Percentiles rank a stretch among this genome's conserved stretches.
phyloP scores from a whole-genome alignment of 2,329 filamentous ascomycete genomes.

The Monosporascus sp. region DNA sequence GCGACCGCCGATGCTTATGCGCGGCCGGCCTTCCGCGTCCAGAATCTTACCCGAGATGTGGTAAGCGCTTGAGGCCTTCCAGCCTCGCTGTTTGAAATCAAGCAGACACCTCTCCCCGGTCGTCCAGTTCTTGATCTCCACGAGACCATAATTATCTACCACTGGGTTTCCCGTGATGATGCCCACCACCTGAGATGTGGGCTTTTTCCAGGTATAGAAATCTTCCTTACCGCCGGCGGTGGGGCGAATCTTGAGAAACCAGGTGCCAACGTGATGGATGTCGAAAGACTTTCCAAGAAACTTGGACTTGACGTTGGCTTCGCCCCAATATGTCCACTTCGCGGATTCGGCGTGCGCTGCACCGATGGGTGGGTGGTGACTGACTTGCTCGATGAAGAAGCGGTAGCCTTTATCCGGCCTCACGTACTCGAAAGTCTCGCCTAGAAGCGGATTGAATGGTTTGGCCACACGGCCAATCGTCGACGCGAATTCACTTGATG shows the following conservation, averaged over 20 bases:
- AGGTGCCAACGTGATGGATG: constrained; percentile 91
- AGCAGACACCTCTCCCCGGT: constrained; percentile 86
- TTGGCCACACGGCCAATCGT: constrained; percentile 96
- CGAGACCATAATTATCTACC: constrained; percentile 95
- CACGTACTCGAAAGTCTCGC: constrained; percentile 95
- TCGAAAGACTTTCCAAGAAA: constrained; percentile 98
- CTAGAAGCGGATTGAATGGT: constrained; percentile 93
- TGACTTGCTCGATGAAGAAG: constrained; percentile 98
- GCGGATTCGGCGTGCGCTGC: constrained; percentile 89
- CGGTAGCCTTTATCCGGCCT: constrained; percentile 95
- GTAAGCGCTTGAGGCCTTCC: constrained; percentile 90
- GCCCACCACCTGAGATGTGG: constrained; percentile 93
- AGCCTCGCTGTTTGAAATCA: constrained; percentile 92
- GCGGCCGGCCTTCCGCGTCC: constrained; percentile 71
- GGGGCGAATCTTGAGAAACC: constrained; percentile 85
- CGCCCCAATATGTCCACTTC: constrained; percentile 96
- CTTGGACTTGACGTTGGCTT: constrained; percentile 91
- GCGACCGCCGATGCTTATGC: constrained; percentile 84
- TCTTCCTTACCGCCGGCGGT: constrained; percentile 71
- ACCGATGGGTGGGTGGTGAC: constrained; percentile 91
- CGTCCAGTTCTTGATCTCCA: constrained; percentile 97
- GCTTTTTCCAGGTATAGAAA: constrained; percentile 98
- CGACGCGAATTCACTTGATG: constrained; percentile 92
- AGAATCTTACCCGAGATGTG: constrained; percentile 83
- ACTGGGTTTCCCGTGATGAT: constrained; percentile 96